phyloP scores from a whole-genome alignment of 805 yeast genomes.

The Candida saitoana region DNA sequence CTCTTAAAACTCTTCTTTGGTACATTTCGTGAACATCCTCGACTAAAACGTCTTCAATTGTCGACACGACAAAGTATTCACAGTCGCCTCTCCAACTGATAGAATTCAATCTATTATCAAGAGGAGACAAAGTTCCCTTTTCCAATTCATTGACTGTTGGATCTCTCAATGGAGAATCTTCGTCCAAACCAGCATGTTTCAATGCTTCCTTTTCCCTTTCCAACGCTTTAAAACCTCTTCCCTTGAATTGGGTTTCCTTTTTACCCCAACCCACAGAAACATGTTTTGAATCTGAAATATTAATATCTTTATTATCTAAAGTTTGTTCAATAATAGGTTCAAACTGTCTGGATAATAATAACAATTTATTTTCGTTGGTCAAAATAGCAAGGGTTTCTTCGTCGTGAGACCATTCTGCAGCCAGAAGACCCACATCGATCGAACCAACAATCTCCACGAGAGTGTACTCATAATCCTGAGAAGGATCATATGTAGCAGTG shows the following conservation, averaged over 20 bases:
- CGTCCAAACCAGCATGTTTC: slow-evolving; percentile 65
- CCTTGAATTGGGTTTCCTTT: slow-evolving; percentile 93
- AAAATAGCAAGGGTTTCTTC: slow-evolving; percentile 78
- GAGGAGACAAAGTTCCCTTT: slow-evolving; percentile 54
- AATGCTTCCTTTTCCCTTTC: slow-evolving; percentile 59
- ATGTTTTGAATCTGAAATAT: slow-evolving; percentile 59
- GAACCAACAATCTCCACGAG: slow-evolving; percentile 77
- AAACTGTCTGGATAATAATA: slow-evolving; percentile 68
- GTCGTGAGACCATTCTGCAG: slow-evolving; percentile 86
- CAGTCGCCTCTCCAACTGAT: slow-evolving; percentile 97
- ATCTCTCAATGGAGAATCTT: slow-evolving; percentile 61
- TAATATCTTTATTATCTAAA: slow-evolving; percentile 59
- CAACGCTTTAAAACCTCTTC: slow-evolving; percentile 79
- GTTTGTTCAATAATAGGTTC: slow-evolving; percentile 72
- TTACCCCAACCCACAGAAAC: slow-evolving; percentile 99
- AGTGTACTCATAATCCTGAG: slow-evolving; percentile 47
- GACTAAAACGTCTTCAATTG: slow-evolving; percentile 49
- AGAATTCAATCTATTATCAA: slow-evolving; percentile 46
- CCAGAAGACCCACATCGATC: slow-evolving; percentile 67
- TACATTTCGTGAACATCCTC: slow-evolving; percentile 33
- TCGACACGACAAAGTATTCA: slow-evolving; percentile 68
- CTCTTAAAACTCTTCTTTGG: slow-evolving; percentile 74
- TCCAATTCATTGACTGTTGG: slow-evolving; percentile 83
- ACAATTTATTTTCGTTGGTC: slow-evolving; percentile 56
- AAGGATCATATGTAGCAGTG: slow-evolving; percentile 56